These are phyloP conservation scores for Triglochin maritima DNA, from an alignment of 106 monocot species.

Conservation along the genomic window DNA sequence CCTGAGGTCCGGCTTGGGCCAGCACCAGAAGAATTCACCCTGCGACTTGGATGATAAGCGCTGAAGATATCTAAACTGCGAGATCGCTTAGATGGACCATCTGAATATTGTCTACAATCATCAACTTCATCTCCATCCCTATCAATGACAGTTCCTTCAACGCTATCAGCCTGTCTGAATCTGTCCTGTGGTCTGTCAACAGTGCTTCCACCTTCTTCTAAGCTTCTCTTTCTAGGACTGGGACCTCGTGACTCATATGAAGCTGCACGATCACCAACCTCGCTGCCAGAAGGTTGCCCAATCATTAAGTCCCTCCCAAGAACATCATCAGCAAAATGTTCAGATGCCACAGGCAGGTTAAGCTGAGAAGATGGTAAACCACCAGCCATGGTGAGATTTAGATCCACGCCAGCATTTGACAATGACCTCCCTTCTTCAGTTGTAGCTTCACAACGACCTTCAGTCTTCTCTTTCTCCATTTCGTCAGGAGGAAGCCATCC, in stretches of 20 bases:
- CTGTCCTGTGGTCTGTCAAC: slow-evolving; percentile 81
- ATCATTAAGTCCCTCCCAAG: slow-evolving; percentile 89
- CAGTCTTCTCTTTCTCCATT: slow-evolving; percentile 44
- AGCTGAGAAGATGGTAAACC: slow-evolving; percentile 53
- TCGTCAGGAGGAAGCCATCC: slow-evolving; percentile 52
- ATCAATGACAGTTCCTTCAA: slow-evolving; percentile 90
- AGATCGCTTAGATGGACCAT: slow-evolving; percentile 45
- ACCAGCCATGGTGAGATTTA: slow-evolving; percentile 78
- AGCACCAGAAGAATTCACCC: slow-evolving; percentile 55
- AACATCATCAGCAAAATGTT: slow-evolving; percentile 41
- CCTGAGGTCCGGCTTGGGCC: slow-evolving; percentile 53
- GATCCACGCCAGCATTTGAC: slow-evolving; percentile 71
- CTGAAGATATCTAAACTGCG: slow-evolving; percentile 52
- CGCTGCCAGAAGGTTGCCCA: slow-evolving; percentile 95
- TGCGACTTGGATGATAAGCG: slow-evolving; percentile 24
- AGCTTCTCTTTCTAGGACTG: slow-evolving; percentile 69
- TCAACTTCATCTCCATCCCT: slow-evolving; percentile 85
- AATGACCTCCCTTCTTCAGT: slow-evolving; percentile 50
- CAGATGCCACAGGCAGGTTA: slow-evolving; percentile 28
- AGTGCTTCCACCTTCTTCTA: slow-evolving; percentile 98
- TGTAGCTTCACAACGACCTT: slow-evolving; percentile 54
- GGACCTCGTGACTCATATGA: slow-evolving; percentile 96
- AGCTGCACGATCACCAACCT: slow-evolving; percentile 94
- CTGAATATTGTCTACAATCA: slow-evolving; percentile 62
- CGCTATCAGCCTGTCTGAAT: slow-evolving; percentile 63